Conservation (phyloP, 352 stramenopile genomes). For the Phytophthora tentaculata region DNA sequence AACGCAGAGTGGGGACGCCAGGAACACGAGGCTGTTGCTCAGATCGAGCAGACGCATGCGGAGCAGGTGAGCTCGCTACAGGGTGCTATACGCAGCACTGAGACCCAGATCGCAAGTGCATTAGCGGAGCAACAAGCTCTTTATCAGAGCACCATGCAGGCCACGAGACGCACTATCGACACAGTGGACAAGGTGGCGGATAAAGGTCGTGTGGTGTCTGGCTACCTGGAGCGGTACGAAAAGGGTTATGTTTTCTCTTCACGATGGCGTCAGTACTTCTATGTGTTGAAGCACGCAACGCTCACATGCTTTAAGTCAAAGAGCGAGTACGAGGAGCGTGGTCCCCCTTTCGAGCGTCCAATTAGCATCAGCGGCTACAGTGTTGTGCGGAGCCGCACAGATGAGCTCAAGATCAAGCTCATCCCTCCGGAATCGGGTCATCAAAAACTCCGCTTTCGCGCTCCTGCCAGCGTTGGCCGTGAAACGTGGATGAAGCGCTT, state of each 20-base stretch:
- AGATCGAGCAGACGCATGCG: conserved; percentile 53
- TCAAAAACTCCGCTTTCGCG: conserved; percentile 73
- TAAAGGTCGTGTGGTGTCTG: conserved; percentile 68
- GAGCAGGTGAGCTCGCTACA: conserved; percentile 49
- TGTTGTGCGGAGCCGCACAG: conserved; percentile 72
- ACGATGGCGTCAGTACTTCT: conserved; percentile 83
- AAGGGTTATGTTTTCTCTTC: conserved; percentile 77
- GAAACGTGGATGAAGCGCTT: conserved; percentile 85
- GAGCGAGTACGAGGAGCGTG: conserved; percentile 71
- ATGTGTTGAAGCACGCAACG: conserved; percentile 68
- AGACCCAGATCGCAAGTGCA: conserved; percentile 54
- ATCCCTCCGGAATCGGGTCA: conserved; percentile 66
- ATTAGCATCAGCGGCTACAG: conserved; percentile 72
- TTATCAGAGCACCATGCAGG: conserved; percentile 82
- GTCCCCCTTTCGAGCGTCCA: conserved; percentile 50
- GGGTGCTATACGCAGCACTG: conserved; percentile 42
- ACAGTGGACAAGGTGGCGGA: conserved; percentile 75
- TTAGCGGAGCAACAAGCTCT: conserved; percentile 65
- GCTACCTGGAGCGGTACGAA: conserved; percentile 80
- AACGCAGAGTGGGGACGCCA: conserved; percentile 59
- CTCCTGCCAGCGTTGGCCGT: conserved; percentile 72
- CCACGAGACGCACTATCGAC: conserved; percentile 76
- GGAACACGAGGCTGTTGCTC: conserved; percentile 52
- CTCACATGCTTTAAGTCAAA: conserved; percentile 83
- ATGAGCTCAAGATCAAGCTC: conserved; percentile 86